A percentile compares a stretch with the other conserved stretches of the same genome.
phyloP scores from a whole-genome alignment of 495 filamentous ascomycete species.

The Penicillium canariense region DNA sequence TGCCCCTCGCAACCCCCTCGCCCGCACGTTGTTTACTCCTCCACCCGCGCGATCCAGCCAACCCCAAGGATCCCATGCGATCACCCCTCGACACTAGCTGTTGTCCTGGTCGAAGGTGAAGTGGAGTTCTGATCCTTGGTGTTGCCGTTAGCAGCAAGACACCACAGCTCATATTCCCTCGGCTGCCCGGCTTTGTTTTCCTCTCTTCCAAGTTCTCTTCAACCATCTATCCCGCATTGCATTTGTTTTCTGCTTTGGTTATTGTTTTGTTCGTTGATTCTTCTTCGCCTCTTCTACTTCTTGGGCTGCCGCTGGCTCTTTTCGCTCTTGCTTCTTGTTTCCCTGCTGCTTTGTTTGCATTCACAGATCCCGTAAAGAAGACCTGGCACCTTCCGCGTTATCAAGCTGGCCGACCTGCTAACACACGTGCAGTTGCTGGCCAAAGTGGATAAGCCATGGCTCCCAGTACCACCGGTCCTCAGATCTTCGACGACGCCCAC shows the following conservation, averaged over 20 bases:
- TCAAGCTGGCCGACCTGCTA: conserved; percentile 3
- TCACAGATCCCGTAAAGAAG: conserved; percentile 28
- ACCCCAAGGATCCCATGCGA: conserved; percentile 27
- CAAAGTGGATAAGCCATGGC: conserved; percentile 41
- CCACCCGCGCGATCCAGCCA: conserved; percentile 24
- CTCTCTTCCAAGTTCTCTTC: conserved; percentile 15
- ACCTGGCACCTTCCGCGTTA: conserved; percentile 23
- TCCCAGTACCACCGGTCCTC: conserved; percentile 33
- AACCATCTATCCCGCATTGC: conserved; percentile 17
- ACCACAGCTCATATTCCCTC: conserved; percentile 34
- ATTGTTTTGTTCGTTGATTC: conserved; percentile 18
- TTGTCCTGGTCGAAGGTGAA: conserved; percentile 8
- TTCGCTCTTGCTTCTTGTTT: conserved; percentile 5
- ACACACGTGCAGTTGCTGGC: conserved; percentile 30
- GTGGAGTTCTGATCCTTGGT: conserved; percentile 32
- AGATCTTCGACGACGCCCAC: conserved; percentile 46
- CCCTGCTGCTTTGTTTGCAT: conserved; percentile 14
- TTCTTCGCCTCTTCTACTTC: conserved; percentile 7
- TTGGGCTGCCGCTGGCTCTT: not conserved
- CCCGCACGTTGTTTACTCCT: conserved; percentile 41
- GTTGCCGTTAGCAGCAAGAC: conserved; percentile 30
- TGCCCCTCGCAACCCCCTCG: conserved; percentile 41
- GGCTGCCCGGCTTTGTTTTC: conserved; percentile 22
- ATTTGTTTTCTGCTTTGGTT: conserved; percentile 22
- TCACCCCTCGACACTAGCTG: conserved; percentile 28